Conservation (phyloP, 2,329 filamentous ascomycete species). For the Xylariaceae sp. region DNA sequence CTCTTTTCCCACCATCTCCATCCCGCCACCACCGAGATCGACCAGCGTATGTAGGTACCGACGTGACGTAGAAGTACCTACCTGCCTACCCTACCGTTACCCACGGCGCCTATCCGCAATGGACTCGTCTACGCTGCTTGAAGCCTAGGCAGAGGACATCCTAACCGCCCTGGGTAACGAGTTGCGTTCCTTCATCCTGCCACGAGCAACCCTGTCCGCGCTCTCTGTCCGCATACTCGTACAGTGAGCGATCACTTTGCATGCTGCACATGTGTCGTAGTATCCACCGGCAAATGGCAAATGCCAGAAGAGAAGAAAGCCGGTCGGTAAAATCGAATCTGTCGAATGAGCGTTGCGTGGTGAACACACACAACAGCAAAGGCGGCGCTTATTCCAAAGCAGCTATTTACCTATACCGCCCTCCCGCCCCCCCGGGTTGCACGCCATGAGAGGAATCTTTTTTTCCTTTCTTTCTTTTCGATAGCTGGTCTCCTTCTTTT, state of each 20-base stretch:
- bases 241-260: slow-evolving; percentile 39
- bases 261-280: slow-evolving; percentile 34
- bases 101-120: slow-evolving; percentile 43
- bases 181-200: slow-evolving; percentile 28
- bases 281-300: slow-evolving; percentile 32
- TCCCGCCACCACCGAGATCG: not conserved
- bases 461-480: slow-evolving; percentile 37
- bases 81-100: slow-evolving; percentile 22
- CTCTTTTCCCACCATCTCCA: not conserved
- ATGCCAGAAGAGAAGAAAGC: no score
- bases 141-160: slow-evolving; percentile 23
- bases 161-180: slow-evolving; percentile 40
- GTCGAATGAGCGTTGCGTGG: slow-evolving; percentile 32
- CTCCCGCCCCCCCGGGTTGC: slow-evolving; percentile 34
- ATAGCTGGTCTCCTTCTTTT: slow-evolving; percentile 50
- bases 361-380: slow-evolving; percentile 18
- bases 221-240: slow-evolving; percentile 13
- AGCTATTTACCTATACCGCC: slow-evolving; percentile 38
- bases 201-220: slow-evolving; percentile 34
- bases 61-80: no score
- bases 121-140: slow-evolving; percentile 32
- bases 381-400: slow-evolving; percentile 46
- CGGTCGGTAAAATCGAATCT: slow-evolving; percentile 31
- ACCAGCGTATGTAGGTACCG: slow-evolving; percentile 22
- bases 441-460: not conserved